Conservation (phyloP, 108 stramenopile genomes). For the Nannochloropsis oceanica region DNA sequence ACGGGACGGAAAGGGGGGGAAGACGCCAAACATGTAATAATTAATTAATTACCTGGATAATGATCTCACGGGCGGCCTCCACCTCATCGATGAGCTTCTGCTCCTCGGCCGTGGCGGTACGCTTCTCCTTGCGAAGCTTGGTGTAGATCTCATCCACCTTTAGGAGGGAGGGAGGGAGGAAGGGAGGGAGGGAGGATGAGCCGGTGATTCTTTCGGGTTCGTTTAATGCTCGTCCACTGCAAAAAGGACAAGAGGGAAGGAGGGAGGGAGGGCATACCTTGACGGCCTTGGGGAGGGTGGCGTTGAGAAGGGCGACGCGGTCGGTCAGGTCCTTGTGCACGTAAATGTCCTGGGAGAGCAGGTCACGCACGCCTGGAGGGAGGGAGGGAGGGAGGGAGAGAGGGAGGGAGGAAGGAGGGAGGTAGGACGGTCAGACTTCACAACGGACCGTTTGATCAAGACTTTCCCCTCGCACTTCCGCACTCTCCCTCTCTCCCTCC, state of each 20-base stretch:
- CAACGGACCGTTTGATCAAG: background rate
- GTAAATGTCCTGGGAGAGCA: constrained; percentile 23
- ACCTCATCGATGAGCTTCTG: constrained; percentile 73
- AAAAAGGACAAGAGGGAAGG: background rate
- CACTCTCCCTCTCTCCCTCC: constrained; percentile 22
- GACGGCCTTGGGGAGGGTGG: constrained; percentile 28
- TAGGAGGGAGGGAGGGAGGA: constrained; percentile 23
- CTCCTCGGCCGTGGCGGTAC: constrained; percentile 74
- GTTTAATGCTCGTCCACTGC: too few relatives aligned
- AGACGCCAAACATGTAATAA: background rate
- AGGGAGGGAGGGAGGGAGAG: background rate
- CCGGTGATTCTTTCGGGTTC: too few relatives aligned
- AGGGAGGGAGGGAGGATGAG: background rate
- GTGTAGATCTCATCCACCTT: constrained; percentile 80
- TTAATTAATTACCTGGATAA: constrained; percentile 77
- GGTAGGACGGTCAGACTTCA: background rate
- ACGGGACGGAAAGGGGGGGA: too few relatives aligned
- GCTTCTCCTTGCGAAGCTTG: constrained; percentile 66
- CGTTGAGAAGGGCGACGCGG: constrained; percentile 32
- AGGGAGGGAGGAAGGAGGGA: background rate
- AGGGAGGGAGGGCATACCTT: background rate
- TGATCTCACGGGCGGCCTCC: constrained; percentile 76
- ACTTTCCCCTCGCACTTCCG: constrained; percentile 46
- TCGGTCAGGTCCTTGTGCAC: constrained; percentile 19
- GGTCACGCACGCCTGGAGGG: constrained; percentile 42